A percentile compares a stretch with the other conserved stretches of the same genome.
Evolutionary conservation across 805 yeast species (phyloP).

Genomic region (Cyberlindnera meyerae): DNA sequence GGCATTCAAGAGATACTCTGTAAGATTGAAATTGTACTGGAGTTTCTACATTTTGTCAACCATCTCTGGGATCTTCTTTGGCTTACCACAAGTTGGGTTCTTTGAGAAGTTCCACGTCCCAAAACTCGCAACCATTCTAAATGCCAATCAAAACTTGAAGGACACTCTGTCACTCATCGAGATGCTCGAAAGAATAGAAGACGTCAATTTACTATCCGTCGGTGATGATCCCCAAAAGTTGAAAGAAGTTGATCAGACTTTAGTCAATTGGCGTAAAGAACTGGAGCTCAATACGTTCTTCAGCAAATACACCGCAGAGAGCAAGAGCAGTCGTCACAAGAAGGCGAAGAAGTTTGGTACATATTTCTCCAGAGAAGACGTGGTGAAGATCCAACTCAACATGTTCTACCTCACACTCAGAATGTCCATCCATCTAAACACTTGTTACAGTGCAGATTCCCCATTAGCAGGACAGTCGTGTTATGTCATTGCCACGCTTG

Average conservation of each 20-base stretch:
- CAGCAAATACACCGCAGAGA: slow-evolving; percentile 12
- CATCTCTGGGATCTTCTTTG: slow-evolving; percentile 19
- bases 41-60: slow-evolving; percentile 33
- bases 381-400: slow-evolving; percentile 26
- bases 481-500: slow-evolving; percentile 12
- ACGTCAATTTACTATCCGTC: slow-evolving; percentile 15
- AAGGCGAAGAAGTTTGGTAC: slow-evolving; percentile 12
- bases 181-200: slow-evolving; percentile 22
- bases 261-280: slow-evolving; percentile 16
- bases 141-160: slow-evolving; percentile 31
- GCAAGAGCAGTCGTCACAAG: slow-evolving; percentile 10
- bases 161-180: slow-evolving; percentile 30
- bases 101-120: slow-evolving; percentile 27
- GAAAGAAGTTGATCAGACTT: slow-evolving; percentile 14
- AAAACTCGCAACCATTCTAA: slow-evolving; percentile 30
- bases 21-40: slow-evolving; percentile 41
- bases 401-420: slow-evolving; percentile 10
- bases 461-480: slow-evolving; percentile 11
- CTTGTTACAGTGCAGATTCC: slow-evolving; percentile 6
- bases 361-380: slow-evolving; percentile 17
- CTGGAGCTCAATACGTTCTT: slow-evolving; percentile 13
- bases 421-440: slow-evolving; percentile 9
- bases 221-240: slow-evolving; percentile 19
- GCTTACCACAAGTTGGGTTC: slow-evolving; percentile 22
- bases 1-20: slow-evolving; percentile 16